These are phyloP conservation scores for Colletotrichum falcatum DNA, from an alignment of 2,329 filamentous ascomycete genomes.

Conservation along the genomic window DNA sequence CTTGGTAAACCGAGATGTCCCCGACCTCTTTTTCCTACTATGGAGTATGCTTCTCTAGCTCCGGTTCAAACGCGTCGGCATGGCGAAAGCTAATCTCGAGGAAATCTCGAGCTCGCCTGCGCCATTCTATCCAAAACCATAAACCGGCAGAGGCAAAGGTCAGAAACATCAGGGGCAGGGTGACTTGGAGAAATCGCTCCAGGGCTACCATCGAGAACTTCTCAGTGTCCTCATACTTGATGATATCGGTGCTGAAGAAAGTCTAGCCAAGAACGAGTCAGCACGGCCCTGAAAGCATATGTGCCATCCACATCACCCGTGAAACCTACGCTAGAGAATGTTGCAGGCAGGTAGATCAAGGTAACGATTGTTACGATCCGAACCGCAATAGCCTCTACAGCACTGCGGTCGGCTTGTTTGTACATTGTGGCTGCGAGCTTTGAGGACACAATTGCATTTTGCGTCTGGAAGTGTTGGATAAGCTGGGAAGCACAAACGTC, in stretches of 20 bases:
- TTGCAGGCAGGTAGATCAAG: constrained; percentile 43
- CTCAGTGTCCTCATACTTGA: constrained; percentile 14
- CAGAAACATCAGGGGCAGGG: constrained; percentile 19
- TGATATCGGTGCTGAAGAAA: constrained; percentile 30
- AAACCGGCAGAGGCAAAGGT: constrained; percentile 15
- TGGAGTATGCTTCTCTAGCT: background rate
- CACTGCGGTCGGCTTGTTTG: constrained; percentile 46
- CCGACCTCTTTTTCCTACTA: too few species aligned
- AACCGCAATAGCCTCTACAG: constrained; percentile 45
- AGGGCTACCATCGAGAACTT: constrained; percentile 2
- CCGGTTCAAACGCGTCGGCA: background rate
- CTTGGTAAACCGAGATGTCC: background rate
- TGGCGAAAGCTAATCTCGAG: background rate
- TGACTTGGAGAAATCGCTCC: constrained; percentile 21
- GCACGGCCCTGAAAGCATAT: background rate
- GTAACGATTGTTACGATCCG: constrained; percentile 48
- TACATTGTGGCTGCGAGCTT: constrained; percentile 44
- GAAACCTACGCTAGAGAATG: constrained; percentile 36
- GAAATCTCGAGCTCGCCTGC: background rate
- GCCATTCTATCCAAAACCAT: constrained; percentile 23
- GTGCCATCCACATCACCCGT: too few species aligned
- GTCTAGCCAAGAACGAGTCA: background rate
- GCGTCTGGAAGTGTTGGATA: constrained; percentile 50
- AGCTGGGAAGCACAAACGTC: constrained; percentile 43
- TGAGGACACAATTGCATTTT: constrained; percentile 42